Evolutionary conservation across 2,329 filamentous ascomycete species (phyloP).

Genomic region (Dactylellina parvicollis): DNA sequence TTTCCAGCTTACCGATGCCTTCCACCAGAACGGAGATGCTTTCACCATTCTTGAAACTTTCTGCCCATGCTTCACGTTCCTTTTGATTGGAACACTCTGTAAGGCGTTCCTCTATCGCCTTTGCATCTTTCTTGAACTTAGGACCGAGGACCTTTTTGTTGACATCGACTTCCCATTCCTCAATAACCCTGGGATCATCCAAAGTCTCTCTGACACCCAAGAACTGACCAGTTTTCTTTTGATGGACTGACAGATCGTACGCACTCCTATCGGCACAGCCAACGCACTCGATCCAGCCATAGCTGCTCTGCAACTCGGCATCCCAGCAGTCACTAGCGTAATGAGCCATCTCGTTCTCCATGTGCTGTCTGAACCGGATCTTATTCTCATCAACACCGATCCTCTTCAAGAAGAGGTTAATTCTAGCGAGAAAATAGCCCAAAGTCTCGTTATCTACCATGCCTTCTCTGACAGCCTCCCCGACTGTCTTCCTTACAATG

Average conservation of each 20-base stretch:
- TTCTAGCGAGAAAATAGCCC: constrained; percentile 95
- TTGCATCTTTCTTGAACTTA: constrained; percentile 92
- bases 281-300: constrained; percentile 98
- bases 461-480: constrained; percentile 81
- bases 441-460: constrained; percentile 97
- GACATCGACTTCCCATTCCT: constrained; percentile 87
- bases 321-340: constrained; percentile 99
- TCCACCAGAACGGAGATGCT: constrained; percentile 81
- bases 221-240: constrained; percentile 87
- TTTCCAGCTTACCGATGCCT: constrained; percentile 73
- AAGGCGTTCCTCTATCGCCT: constrained; percentile 82
- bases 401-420: constrained; percentile 87
- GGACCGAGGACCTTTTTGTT: constrained; percentile 97
- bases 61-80: constrained; percentile 79
- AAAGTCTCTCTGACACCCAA: constrained; percentile 85
- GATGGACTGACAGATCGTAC: constrained; percentile 91
- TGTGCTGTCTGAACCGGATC: constrained; percentile 96
- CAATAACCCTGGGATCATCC: constrained; percentile 78
- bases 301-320: constrained; percentile 87
- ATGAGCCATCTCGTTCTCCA: constrained; percentile 89
- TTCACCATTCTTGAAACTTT: constrained; percentile 76
- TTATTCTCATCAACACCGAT: constrained; percentile 88
- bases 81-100: constrained; percentile 77
- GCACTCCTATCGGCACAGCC: constrained; percentile 95
- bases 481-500: constrained; percentile 77